A percentile compares a stretch with the other conserved stretches of the same genome.
Evolutionary conservation across 257 asterid species (phyloP).

Genomic region (Forsythia viridissima): DNA sequence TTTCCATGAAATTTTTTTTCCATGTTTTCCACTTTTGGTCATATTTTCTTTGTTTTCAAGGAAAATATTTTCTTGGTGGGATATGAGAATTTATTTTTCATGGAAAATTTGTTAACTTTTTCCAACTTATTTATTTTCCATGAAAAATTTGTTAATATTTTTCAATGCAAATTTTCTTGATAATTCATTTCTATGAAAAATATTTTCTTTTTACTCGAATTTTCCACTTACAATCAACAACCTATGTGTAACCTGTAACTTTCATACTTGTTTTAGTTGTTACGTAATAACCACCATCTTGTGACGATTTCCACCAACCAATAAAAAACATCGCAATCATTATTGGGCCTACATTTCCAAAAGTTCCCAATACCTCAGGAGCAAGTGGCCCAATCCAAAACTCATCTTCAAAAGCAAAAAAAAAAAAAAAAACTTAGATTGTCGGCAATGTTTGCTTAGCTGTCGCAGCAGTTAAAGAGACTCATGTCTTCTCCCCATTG

Average conservation of each 20-base stretch:
- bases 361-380: conserved; percentile 9
- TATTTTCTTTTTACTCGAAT: too few relatives aligned
- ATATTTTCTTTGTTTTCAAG: too few relatives aligned
- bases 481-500: conserved; percentile 29
- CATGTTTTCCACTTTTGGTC: too few relatives aligned
- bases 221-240: too few relatives aligned
- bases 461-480: conserved; percentile 39
- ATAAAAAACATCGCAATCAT: conserved; percentile 6
- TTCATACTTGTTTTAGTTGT: neutral
- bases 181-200: too few relatives aligned
- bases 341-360: conserved; percentile 23
- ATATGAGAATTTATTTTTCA: too few relatives aligned
- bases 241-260: neutral
- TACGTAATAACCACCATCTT: neutral
- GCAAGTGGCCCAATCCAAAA: conserved; percentile 43
- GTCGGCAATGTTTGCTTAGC: conserved; percentile 56
- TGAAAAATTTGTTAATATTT: too few relatives aligned
- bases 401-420: conserved; percentile 27
- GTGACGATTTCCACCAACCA: neutral
- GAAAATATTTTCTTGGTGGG: too few relatives aligned
- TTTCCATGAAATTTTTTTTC: too few relatives aligned
- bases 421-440: conserved; percentile 26
- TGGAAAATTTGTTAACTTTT: too few relatives aligned
- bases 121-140: too few relatives aligned
- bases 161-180: too few relatives aligned